Evolutionary conservation across 2,329 filamentous ascomycete species (phyloP), one percentile per base, ranked within the genome.

Genomic region (Phialophora expanda): DNA sequence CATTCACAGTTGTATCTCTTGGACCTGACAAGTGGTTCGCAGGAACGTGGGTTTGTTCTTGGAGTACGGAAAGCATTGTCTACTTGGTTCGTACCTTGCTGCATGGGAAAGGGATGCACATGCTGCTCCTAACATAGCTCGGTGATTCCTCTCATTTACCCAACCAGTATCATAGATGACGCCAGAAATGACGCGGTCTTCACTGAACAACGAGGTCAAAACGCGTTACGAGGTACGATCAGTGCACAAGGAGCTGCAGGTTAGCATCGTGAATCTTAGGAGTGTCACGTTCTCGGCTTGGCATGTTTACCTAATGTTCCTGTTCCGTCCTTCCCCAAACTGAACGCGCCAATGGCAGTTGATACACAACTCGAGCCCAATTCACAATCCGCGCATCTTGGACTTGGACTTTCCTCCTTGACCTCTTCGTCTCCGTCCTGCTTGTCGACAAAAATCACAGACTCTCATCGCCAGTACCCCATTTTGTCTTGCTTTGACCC

Each of bases 281-380:
- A n/a, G 38, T 5, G 38, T 44, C 38, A 44, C 38, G 38, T 44
- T 44, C 38, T 44, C 38, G 30, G 48, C 58, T 61, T 61, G 58
- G 58, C 58, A 28, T 61, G 58, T 61, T 61, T 61, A 61, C 20
- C 38, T 44, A 44, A 44, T 44, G 7, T 44, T 44, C 38, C 30
- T n/a, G 48, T 44, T 61, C 48, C 48, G 48, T 53, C 48, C 46
- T 54, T 20, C 58, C 58, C 32, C 44, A 61, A 53, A 41, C 24
- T 41, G 38, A 26, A 63, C 61, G 66, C 62, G 66, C 66, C 66
- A 68, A 68, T 68, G 56, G 63, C 46, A 61, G 48, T 20, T 3
- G 28, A 59, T 48, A 61, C 48, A 51, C 60, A 61, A 48, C 5
- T 7, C 2, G 17, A 44, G 38, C 38, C 38, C 46, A 61, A 32